Base-by-base conservation (phyloP, 2,329 filamentous ascomycete genomes). In the Pseudogymnoascus sp. region DNA sequence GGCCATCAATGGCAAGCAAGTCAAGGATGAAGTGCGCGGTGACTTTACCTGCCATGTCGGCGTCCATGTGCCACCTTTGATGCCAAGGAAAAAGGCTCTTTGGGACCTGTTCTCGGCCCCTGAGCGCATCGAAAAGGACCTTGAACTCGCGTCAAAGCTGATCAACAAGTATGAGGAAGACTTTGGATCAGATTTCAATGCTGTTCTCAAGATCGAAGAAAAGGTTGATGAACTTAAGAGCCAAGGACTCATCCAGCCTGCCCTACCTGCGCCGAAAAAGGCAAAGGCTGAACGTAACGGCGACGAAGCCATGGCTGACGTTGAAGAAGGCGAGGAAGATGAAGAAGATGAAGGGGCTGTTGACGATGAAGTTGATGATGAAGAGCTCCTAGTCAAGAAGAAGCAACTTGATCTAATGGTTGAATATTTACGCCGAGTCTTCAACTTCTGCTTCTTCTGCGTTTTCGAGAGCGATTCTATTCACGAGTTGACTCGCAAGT, bases 381-480 rank as follows among this genome's bases (percentile, higher is more conserved):
- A 96, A 71, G 91, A 97, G 40, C 79, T 97, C 39, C 74, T 97
- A 61, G 83, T 87, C 40, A 94, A 96, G 80, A 97, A 97, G 83
- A 97, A 99, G 80, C 92, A 94, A 71, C 84, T 99, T 58, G 94
- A 99, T 75, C 80, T 99, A 36, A 82, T 96, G 74, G 94, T 97
- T 60, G 94, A 99, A 76, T 99, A 99, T 73, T 82, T 99, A 63
- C 91, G 94, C 60, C 87, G 94, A 13, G 94, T 99, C 60, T 96
- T 95, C 81, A 97, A 94, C 76, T 97, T 99, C 77, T 99, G 94
- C 78, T 97, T 99, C 80, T 99, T 97, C 79, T 99, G 94, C 73
- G 95, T 99, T 4, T 97, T 99, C 68, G 94, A 99, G 76, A 94
- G 92, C 71, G 94, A 99, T 74, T 97, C 93, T 0, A 87, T 97